These are phyloP conservation scores for Talaromyces nanjingensis DNA, from an alignment of 495 filamentous ascomycete genomes.

Conservation along the genomic window DNA sequence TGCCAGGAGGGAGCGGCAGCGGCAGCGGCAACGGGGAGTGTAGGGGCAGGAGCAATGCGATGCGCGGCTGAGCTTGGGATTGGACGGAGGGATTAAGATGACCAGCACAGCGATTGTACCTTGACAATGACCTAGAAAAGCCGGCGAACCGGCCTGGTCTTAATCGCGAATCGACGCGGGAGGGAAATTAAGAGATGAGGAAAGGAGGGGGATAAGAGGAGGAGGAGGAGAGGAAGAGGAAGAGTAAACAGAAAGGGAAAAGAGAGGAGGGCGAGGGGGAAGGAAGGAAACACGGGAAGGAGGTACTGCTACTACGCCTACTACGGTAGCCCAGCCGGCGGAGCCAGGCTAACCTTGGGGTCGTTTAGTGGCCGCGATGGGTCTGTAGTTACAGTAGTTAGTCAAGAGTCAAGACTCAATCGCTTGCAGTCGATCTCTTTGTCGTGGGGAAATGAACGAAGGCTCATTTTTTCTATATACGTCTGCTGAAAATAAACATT, in stretches of 20 bases:
- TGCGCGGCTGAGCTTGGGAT: slow-evolving; percentile 13
- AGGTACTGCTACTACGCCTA: background rate
- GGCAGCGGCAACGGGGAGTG: background rate
- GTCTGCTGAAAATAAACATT: background rate
- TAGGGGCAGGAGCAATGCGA: slow-evolving; percentile 7
- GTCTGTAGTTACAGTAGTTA: background rate
- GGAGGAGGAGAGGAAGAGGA: slow-evolving; percentile 9
- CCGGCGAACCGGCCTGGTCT: slow-evolving; percentile 5
- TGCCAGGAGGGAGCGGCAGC: slow-evolving; percentile 5
- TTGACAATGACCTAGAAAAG: slow-evolving; percentile 10
- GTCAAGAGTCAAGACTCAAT: background rate
- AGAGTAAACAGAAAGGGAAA: slow-evolving; percentile 13
- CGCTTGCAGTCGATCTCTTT: background rate
- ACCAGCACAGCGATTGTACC: slow-evolving; percentile 19
- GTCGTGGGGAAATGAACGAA: background rate
- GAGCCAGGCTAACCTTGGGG: background rate
- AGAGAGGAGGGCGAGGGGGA: slow-evolving; percentile 11
- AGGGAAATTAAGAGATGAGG: slow-evolving; percentile 9
- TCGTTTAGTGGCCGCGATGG: background rate
- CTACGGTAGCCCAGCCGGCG: background rate
- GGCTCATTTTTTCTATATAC: background rate
- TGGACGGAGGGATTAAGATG: slow-evolving; percentile 15
- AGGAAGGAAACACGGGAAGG: slow-evolving; percentile 6
- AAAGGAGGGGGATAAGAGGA: slow-evolving; percentile 10
- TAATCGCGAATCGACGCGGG: slow-evolving; percentile 16